phyloP scores from a whole-genome alignment of 129 eudicot genomes.

The Erigeron canadensis region DNA sequence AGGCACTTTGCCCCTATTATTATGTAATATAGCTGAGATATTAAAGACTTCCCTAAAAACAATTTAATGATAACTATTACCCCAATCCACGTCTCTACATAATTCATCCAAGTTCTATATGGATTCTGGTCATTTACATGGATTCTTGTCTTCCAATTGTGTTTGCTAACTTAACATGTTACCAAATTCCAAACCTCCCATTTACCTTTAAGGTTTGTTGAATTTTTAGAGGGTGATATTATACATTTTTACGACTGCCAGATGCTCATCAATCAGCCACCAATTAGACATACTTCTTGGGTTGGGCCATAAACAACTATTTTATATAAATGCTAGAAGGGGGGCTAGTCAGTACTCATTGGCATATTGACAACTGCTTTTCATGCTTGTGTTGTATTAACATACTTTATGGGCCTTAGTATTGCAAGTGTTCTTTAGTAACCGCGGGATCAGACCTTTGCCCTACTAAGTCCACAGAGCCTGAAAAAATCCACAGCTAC shows the following conservation, averaged over 20 bases:
- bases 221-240: not conserved
- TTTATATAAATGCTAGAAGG: not conserved
- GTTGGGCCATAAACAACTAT: not conserved
- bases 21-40: too few relatives aligned
- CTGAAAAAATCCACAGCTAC: too few relatives aligned
- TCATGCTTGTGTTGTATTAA: not conserved
- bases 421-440: not conserved
- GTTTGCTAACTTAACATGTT: conserved; percentile 1
- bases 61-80: too few relatives aligned
- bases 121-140: conserved; percentile 5
- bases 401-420: not conserved
- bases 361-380: not conserved
- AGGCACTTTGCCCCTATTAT: too few relatives aligned
- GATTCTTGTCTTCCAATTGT: conserved; percentile 5
- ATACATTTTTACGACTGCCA: not conserved
- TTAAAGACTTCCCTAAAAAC: too few relatives aligned
- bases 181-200: not conserved
- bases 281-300: not conserved
- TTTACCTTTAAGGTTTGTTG: not conserved
- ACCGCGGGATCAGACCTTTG: too few relatives aligned
- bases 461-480: too few relatives aligned
- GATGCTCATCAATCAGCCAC: not conserved
- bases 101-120: not conserved
- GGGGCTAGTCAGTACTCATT: not conserved
- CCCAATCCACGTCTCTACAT: too few relatives aligned